phyloP scores from a whole-genome alignment of 208 protist species.

The Leishmania guyanensis region DNA sequence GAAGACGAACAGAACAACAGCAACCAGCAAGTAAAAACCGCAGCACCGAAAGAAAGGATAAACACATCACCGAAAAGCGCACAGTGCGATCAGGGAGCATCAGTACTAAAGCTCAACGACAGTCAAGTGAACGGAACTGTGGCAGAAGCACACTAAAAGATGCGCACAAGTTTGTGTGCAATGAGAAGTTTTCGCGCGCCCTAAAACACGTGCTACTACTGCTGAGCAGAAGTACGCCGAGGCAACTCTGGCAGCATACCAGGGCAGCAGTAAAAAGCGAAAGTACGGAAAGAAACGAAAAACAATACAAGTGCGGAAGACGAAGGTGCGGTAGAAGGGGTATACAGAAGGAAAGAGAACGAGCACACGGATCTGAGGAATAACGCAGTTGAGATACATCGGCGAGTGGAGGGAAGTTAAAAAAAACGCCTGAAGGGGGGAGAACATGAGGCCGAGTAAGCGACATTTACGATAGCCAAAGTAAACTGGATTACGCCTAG shows the following conservation, averaged over 20 bases:
- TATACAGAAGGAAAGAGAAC: neutral
- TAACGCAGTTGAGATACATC: neutral
- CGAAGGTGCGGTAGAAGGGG: neutral
- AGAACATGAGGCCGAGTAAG: neutral
- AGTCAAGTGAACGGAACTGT: neutral
- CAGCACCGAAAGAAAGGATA: neutral
- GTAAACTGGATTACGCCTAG: neutral
- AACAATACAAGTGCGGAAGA: neutral
- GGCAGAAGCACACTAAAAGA: neutral
- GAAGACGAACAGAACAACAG: neutral
- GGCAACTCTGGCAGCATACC: neutral
- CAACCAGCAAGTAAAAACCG: neutral
- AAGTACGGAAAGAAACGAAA: neutral
- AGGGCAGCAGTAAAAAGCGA: neutral
- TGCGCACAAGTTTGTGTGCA: neutral
- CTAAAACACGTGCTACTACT: neutral
- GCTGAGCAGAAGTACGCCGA: neutral
- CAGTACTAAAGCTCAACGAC: neutral
- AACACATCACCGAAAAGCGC: neutral
- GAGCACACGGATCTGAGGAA: neutral
- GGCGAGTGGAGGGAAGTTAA: constrained; percentile 3
- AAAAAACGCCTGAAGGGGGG: neutral
- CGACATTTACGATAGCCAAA: neutral
- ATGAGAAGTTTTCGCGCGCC: neutral
- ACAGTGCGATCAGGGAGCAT: neutral